Conservation (phyloP, 2,329 filamentous ascomycete species). For the Myriangium duriaei region DNA sequence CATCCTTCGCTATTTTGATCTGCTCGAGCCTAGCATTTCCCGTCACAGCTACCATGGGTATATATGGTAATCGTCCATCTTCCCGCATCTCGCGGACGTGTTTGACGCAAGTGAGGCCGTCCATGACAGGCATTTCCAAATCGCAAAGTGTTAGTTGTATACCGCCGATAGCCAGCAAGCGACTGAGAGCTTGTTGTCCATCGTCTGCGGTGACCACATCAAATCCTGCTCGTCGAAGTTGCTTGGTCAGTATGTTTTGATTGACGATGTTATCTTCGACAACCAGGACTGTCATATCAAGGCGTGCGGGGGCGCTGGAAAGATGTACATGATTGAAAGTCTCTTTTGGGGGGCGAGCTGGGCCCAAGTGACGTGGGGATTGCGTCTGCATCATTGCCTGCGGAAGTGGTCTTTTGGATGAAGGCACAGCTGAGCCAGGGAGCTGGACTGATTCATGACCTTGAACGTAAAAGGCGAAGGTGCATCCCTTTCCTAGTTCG, state of each 20-base stretch:
- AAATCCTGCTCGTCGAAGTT: conserved; percentile 9
- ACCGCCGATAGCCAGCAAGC: conserved; percentile 20
- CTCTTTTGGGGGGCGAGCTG: not conserved
- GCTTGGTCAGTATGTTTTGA: conserved; percentile 7
- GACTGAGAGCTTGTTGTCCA: conserved; percentile 10
- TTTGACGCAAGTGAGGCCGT: conserved; percentile 60
- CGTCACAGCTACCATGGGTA: conserved; percentile 65
- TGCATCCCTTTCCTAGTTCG: conserved; percentile 45
- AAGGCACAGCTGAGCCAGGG: not conserved
- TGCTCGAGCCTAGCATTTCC: conserved; percentile 67
- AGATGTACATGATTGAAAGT: not conserved
- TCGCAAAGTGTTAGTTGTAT: conserved; percentile 58
- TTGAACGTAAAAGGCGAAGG: conserved; percentile 56
- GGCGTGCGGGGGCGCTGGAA: no score
- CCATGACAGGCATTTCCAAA: conserved; percentile 74
- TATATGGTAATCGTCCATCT: conserved; percentile 50
- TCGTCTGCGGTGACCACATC: conserved; percentile 9
- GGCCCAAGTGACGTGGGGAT: not conserved
- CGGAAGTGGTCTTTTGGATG: not conserved
- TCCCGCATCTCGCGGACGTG: conserved; percentile 57
- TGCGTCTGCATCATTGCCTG: not conserved
- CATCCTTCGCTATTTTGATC: conserved; percentile 55
- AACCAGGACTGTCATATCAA: conserved; percentile 10
- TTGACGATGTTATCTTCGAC: conserved; percentile 17
- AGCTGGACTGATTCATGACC: conserved; percentile 19